Evolutionary conservation across 176 grass and related monocot species (phyloP).

Genomic region (Echinochloa phyllopogon): DNA sequence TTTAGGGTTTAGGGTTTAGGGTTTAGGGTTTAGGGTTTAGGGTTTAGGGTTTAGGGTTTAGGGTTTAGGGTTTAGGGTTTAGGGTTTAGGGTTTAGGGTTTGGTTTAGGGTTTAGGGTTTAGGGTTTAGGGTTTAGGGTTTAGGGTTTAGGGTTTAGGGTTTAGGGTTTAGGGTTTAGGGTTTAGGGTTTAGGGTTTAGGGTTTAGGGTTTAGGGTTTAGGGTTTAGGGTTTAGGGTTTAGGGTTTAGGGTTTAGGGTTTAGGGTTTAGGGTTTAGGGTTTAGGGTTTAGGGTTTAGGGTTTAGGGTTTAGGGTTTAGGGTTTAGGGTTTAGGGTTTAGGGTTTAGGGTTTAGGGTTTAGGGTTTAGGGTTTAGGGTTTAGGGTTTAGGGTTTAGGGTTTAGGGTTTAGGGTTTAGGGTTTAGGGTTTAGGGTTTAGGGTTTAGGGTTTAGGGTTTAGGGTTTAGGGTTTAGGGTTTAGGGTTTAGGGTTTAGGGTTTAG

Average conservation of each 20-base stretch:
- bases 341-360: neutral
- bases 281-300: neutral
- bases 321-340: constrained; percentile 13
- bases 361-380: neutral
- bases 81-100: constrained; percentile 2
- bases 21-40: no score
- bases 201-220: no score
- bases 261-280: neutral
- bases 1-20: no score
- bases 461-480: constrained; percentile 34
- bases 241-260: no score
- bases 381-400: neutral
- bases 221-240: no score
- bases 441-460: constrained; percentile 19
- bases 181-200: no score
- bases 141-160: no score
- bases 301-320: neutral
- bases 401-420: constrained; percentile 1
- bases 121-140: no score
- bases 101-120: no score
- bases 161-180: no score
- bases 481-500: constrained; percentile 32
- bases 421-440: constrained; percentile 5
- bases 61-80: neutral
- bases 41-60: no score